Evolutionary conservation across 2,329 filamentous ascomycete species (phyloP).

Genomic region (Hypoxylon sp.): DNA sequence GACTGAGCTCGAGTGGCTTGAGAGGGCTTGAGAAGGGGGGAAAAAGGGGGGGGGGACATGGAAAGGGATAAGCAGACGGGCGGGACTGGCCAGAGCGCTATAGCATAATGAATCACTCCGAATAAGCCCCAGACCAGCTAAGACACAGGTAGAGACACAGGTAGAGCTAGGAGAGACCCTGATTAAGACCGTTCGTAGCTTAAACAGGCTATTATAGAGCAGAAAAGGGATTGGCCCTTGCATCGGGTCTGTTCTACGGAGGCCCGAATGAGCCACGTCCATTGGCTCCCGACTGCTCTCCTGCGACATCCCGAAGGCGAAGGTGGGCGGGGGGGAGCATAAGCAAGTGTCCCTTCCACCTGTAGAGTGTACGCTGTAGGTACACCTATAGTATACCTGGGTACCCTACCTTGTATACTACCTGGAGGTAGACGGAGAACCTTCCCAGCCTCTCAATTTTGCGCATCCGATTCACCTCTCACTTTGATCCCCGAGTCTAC

Average conservation of each 20-base stretch:
- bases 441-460: conserved; percentile 46
- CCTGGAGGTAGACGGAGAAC: too few species aligned
- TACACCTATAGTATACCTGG: too few species aligned
- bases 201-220: conserved; percentile 32
- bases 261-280: conserved; percentile 15
- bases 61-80: not conserved
- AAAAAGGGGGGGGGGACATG: not conserved
- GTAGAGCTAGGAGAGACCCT: not conserved
- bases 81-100: not conserved
- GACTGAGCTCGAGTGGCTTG: too few species aligned
- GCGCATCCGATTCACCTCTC: not conserved
- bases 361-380: too few species aligned
- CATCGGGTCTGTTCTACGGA: conserved; percentile 33
- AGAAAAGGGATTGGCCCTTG: conserved; percentile 31
- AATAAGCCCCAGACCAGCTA: not conserved
- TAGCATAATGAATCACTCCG: not conserved
- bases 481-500: conserved; percentile 1
- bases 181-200: conserved; percentile 14
- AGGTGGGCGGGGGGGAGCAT: conserved; percentile 20
- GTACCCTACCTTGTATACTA: too few species aligned
- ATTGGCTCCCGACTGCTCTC: conserved; percentile 21
- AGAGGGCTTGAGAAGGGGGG: not conserved
- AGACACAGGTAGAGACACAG: too few species aligned
- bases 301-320: conserved; percentile 34
- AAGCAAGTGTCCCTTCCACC: conserved; percentile 15